phyloP scores from a whole-genome alignment of 1,284 basidiomycete species.

The Xanthoconium separans region DNA sequence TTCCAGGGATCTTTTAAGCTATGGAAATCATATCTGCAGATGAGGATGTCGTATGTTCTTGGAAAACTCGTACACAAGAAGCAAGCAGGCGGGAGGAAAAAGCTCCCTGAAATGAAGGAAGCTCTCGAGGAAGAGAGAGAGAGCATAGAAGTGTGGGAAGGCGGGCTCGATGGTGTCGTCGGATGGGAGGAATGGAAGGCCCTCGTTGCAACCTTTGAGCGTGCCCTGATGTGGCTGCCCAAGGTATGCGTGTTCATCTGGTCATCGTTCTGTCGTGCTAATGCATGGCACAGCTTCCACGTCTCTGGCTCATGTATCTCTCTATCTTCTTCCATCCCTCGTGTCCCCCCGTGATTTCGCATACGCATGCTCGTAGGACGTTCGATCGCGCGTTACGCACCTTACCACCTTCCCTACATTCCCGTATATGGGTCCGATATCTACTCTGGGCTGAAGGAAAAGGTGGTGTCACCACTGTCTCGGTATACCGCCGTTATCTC shows the following conservation, averaged over 20 bases:
- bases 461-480: constrained; percentile 83
- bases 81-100: constrained; percentile 81
- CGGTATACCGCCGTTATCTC: constrained; percentile 91
- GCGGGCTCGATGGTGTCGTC: constrained; percentile 81
- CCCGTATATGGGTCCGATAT: constrained; percentile 92
- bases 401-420: constrained; percentile 92
- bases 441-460: constrained; percentile 90
- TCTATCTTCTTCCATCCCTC: constrained; percentile 88
- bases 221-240: constrained; percentile 92
- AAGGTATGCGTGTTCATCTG: constrained; percentile 52
- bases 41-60: constrained; percentile 84
- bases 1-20: constrained; percentile 92
- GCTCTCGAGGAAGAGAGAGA: constrained; percentile 83
- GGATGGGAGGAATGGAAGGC: constrained; percentile 96
- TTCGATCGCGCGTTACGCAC: constrained; percentile 95
- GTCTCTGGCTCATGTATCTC: constrained; percentile 92
- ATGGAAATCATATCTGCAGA: constrained; percentile 90
- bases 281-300: constrained; percentile 66
- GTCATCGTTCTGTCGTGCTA: constrained; percentile 5
- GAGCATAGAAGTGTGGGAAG: constrained; percentile 79
- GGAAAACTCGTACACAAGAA: constrained; percentile 74
- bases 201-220: constrained; percentile 86
- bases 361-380: constrained; percentile 90
- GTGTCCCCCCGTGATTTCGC: constrained; percentile 82
- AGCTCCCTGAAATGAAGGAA: constrained; percentile 85